These are phyloP conservation scores for Tetrapisispora phaffii DNA, from an alignment of 805 yeast species.

Conservation along the genomic window DNA sequence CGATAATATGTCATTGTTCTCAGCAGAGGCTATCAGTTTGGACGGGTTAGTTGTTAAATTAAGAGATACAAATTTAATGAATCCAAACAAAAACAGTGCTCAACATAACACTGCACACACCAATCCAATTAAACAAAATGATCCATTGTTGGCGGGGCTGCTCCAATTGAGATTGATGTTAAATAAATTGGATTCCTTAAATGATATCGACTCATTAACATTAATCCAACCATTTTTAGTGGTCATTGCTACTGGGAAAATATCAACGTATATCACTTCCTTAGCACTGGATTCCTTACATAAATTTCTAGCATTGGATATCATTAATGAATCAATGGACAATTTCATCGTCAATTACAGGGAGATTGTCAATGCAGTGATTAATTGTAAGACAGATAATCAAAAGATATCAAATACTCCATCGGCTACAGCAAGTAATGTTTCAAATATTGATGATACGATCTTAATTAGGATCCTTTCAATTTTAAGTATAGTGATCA, in stretches of 20 bases:
- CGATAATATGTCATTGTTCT: slow-evolving; percentile 19
- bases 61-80: slow-evolving; percentile 14
- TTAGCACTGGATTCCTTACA: slow-evolving; percentile 65
- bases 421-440: slow-evolving; percentile 25
- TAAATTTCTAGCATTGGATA: slow-evolving; percentile 58
- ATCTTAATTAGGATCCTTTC: slow-evolving; percentile 72
- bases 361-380: slow-evolving; percentile 44
- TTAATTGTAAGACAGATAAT: slow-evolving; percentile 91
- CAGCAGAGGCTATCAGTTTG: slow-evolving; percentile 5
- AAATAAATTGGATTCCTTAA: slow-evolving; percentile 41
- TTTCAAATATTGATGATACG: slow-evolving; percentile 53
- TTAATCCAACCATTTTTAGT: slow-evolving; percentile 76
- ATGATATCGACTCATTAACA: slow-evolving; percentile 56
- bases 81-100: not conserved
- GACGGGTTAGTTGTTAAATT: slow-evolving; percentile 25
- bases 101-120: slow-evolving; percentile 6
- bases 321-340: slow-evolving; percentile 45
- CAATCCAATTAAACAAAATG: slow-evolving; percentile 8
- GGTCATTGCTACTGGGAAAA: slow-evolving; percentile 68
- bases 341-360: slow-evolving; percentile 51
- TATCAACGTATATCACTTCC: slow-evolving; percentile 75
- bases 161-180: slow-evolving; percentile 65
- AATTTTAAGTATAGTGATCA: slow-evolving; percentile 55
- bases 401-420: slow-evolving; percentile 79
- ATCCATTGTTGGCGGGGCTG: slow-evolving; percentile 67